phyloP scores from a whole-genome alignment of 257 asterid genomes.

The Solanum verrucosum region DNA sequence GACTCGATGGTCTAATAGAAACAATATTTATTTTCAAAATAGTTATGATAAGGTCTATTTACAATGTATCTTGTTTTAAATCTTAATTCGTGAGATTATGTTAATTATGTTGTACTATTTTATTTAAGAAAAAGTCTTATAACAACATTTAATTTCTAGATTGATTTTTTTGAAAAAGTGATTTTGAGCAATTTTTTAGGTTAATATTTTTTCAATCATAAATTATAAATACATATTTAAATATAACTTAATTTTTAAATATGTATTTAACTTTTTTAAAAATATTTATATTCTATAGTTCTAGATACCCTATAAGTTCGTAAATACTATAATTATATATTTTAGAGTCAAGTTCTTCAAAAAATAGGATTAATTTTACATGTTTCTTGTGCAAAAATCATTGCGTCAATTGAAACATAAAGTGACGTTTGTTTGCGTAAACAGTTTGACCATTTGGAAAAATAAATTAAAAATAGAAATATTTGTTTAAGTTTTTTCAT shows the following conservation, averaged over 20 bases:
- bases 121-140: background rate
- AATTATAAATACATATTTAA: background rate
- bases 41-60: fast-evolving
- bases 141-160: background rate
- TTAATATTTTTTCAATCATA: background rate
- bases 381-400: background rate
- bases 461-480: background rate
- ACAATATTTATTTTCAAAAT: background rate
- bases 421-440: background rate
- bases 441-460: background rate
- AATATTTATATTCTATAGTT: too few relatives aligned
- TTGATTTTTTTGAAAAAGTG: background rate
- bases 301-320: background rate
- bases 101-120: background rate
- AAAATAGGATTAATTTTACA: background rate
- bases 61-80: background rate
- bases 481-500: background rate
- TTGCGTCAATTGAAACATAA: background rate
- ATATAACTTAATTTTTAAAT: background rate
- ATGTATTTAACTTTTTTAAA: too few relatives aligned
- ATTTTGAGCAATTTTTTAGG: background rate
- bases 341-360: background rate
- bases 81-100: background rate
- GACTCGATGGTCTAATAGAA: background rate
- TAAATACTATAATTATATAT: background rate